Conservation (phyloP, 148 eudicot genomes). For the Arctostaphylos glauca region DNA sequence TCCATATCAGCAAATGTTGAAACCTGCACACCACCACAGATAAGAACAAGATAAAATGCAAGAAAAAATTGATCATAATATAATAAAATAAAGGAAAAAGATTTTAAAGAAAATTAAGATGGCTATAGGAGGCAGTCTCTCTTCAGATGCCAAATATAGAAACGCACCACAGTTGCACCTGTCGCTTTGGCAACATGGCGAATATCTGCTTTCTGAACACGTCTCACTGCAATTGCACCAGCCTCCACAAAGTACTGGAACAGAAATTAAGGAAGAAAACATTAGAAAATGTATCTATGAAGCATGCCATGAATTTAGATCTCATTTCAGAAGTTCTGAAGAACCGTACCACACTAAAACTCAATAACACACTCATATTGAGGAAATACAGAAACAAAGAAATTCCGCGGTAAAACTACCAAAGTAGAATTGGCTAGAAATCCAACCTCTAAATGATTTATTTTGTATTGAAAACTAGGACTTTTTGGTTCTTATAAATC, state of each 20-base stretch:
- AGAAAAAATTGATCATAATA: neutral
- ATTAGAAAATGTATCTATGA: neutral
- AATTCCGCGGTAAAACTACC: too few relatives aligned
- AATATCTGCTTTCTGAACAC: constrained; percentile 83
- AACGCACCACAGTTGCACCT: constrained; percentile 81
- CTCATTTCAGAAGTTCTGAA: neutral
- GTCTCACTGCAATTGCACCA: constrained; percentile 95
- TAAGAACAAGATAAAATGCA: neutral
- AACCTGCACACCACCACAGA: constrained; percentile 44
- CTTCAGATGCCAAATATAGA: neutral
- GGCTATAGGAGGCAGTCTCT: neutral
- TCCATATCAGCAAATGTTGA: constrained; percentile 98
- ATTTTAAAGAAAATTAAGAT: neutral
- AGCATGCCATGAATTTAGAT: neutral
- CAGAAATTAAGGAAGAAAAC: neutral
- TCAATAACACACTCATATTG: too few relatives aligned
- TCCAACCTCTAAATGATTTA: too few relatives aligned
- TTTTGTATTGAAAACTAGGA: too few relatives aligned
- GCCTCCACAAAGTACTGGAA: constrained; percentile 92
- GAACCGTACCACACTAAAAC: neutral
- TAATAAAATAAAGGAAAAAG: neutral
- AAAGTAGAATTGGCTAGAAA: too few relatives aligned
- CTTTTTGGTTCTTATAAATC: too few relatives aligned
- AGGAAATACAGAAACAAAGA: too few relatives aligned
- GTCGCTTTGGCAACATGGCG: constrained; percentile 98